Percentiles rank a stretch among this genome's conserved stretches.
Evolutionary conservation across 2,329 filamentous ascomycete species (phyloP).

Genomic region (Fusarium verrucosum): DNA sequence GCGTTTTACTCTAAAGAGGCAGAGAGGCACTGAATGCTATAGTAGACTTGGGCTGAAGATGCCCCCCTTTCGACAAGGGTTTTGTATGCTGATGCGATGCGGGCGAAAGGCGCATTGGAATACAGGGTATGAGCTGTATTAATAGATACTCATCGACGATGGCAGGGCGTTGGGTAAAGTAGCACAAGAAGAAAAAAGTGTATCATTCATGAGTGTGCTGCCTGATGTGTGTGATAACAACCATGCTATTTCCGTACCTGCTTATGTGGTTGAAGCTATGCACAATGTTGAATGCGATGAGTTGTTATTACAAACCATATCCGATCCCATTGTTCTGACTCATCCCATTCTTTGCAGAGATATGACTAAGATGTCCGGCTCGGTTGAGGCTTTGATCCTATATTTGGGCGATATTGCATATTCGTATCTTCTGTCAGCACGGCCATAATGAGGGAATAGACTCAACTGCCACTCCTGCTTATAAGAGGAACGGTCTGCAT

Average conservation of each 20-base stretch:
- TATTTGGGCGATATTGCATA: background rate
- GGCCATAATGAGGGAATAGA: background rate
- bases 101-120: constrained; percentile 17
- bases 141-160: constrained; percentile 33
- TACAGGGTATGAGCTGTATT: constrained; percentile 28
- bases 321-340: background rate
- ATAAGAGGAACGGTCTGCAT: background rate
- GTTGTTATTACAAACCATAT: background rate
- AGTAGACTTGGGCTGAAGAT: constrained; percentile 1
- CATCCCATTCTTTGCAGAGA: background rate
- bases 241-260: background rate
- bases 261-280: too few relatives aligned
- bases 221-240: background rate
- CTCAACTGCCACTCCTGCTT: background rate
- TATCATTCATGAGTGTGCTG: background rate
- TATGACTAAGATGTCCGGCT: background rate
- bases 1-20: constrained; percentile 36
- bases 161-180: constrained; percentile 25
- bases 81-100: background rate
- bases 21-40: constrained; percentile 8
- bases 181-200: constrained; percentile 10
- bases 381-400: constrained; percentile 1
- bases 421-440: background rate
- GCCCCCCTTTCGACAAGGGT: background rate
- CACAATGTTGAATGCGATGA: background rate